Evolutionary conservation across 768 basidiomycete genomes (phyloP).

Genomic region (Xerocomellus amylosporus): DNA sequence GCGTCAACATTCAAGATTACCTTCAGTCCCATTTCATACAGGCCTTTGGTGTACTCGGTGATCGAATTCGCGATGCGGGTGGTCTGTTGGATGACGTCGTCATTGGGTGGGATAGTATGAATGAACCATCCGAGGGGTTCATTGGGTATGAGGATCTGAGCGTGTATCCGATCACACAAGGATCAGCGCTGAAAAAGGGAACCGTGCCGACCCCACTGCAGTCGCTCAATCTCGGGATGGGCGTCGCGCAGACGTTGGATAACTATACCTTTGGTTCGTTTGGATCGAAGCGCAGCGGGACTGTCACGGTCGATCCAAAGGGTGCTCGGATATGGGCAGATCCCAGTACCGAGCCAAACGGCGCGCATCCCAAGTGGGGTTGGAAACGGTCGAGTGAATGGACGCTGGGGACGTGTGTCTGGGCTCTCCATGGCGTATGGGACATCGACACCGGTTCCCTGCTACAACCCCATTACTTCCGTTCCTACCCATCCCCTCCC

Average conservation of each 20-base stretch:
- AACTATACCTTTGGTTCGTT: conserved; percentile 76
- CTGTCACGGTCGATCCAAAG: conserved; percentile 80
- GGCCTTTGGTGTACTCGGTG: conserved; percentile 73
- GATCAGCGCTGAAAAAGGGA: conserved; percentile 79
- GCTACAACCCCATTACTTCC: conserved; percentile 76
- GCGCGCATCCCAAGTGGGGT: conserved; percentile 69
- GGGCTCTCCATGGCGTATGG: conserved; percentile 92
- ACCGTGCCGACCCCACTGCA: conserved; percentile 84
- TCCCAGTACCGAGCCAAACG: conserved; percentile 46
- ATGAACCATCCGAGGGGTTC: conserved; percentile 88
- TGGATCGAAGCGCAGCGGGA: conserved; percentile 73
- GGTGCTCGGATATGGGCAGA: conserved; percentile 78
- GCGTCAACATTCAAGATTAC: conserved; percentile 88
- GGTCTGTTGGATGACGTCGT: conserved; percentile 82
- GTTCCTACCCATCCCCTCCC: conserved; percentile 34
- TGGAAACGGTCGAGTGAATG: conserved; percentile 78
- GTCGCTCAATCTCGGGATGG: conserved; percentile 85
- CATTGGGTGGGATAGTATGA: conserved; percentile 95
- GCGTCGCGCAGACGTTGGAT: conserved; percentile 75
- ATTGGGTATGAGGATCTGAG: conserved; percentile 67
- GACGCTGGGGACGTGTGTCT: conserved; percentile 75
- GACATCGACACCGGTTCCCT: conserved; percentile 66
- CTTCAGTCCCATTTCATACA: conserved; percentile 73
- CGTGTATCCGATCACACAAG: conserved; percentile 61
- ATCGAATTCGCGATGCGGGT: conserved; percentile 70